These are phyloP conservation scores for Marchantia paleacea DNA, from an alignment of 225 moss, liverwort and hornwort species.

Conservation along the genomic window DNA sequence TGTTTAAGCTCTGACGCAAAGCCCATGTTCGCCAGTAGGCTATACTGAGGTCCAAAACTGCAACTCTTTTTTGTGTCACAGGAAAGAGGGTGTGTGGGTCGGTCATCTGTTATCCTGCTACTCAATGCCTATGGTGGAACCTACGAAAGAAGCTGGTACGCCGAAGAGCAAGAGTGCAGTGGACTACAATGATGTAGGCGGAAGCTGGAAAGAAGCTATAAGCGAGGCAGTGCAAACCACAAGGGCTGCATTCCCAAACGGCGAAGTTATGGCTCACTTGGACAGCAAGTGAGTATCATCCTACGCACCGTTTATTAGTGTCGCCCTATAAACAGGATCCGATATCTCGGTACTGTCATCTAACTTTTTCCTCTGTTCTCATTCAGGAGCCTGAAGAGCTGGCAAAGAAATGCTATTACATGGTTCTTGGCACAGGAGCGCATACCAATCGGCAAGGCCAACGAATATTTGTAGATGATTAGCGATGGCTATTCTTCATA, in stretches of 20 bases:
- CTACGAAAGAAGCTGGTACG: slow-evolving; percentile 9
- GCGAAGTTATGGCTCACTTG: slow-evolving; percentile 68
- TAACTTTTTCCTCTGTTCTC: neutral
- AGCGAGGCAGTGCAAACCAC: slow-evolving; percentile 62
- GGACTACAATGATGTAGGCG: slow-evolving; percentile 49
- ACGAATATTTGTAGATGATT: slow-evolving; percentile 37
- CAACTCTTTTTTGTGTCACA: neutral
- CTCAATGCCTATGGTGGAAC: slow-evolving; percentile 76
- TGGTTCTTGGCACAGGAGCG: slow-evolving; percentile 73
- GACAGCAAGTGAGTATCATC: slow-evolving; percentile 54
- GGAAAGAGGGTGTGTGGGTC: slow-evolving; percentile 81
- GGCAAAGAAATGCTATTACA: slow-evolving; percentile 74
- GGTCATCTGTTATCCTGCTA: slow-evolving; percentile 83
- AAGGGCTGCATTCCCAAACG: slow-evolving; percentile 65
- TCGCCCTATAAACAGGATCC: too few relatives aligned
- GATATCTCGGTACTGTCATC: neutral
- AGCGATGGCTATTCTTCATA: neutral
- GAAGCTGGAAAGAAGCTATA: slow-evolving; percentile 81
- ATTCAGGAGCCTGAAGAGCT: slow-evolving; percentile 71
- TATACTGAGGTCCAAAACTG: neutral
- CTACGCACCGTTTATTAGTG: neutral
- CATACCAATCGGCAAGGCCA: slow-evolving; percentile 58
- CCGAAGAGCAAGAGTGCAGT: slow-evolving; percentile 10
- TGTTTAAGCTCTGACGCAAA: neutral
- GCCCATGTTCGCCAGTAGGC: neutral